A percentile compares a stretch with the other conserved stretches of the same genome.
phyloP scores from a whole-genome alignment of 441 rosid species.

The Erodium texanum region DNA sequence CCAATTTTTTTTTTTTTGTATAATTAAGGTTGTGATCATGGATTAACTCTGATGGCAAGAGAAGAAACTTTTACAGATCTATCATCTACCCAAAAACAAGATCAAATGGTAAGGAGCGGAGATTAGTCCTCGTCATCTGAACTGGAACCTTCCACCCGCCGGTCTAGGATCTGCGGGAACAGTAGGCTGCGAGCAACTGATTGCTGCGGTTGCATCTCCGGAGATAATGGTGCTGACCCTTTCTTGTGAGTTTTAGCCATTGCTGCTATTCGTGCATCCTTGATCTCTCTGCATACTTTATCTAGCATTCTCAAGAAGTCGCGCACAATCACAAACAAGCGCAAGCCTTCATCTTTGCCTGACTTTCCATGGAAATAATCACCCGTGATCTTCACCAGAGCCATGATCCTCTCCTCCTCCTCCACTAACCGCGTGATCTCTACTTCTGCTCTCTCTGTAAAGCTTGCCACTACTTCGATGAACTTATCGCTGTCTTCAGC shows the following conservation, averaged over 20 bases:
- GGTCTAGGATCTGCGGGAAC: constrained; percentile 60
- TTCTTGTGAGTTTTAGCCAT: constrained; percentile 21
- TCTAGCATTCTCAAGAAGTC: constrained; percentile 78
- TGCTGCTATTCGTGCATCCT: constrained; percentile 32
- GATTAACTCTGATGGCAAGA: too few relatives aligned
- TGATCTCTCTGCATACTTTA: constrained; percentile 75
- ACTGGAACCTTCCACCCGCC: constrained; percentile 28
- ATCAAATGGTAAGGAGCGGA: too few relatives aligned
- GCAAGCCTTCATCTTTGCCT: constrained; percentile 79
- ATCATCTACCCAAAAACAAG: too few relatives aligned
- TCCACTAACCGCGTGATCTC: constrained; percentile 43
- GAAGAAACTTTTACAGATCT: too few relatives aligned
- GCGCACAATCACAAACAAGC: constrained; percentile 62
- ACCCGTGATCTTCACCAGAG: constrained; percentile 79
- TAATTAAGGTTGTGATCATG: neutral
- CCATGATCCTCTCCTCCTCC: constrained; percentile 79
- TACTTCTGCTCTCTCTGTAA: too few relatives aligned
- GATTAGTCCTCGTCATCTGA: neutral
- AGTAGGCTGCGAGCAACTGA: constrained; percentile 30
- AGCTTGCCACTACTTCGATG: constrained; percentile 49
- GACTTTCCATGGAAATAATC: constrained; percentile 95
- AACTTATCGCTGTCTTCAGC: constrained; percentile 66
- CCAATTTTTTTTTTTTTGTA: neutral
- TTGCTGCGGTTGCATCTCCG: constrained; percentile 6
- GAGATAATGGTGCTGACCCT: too few relatives aligned